phyloP scores from a whole-genome alignment of 2,329 filamentous ascomycete species.

The Leptosphaerulina australis region DNA sequence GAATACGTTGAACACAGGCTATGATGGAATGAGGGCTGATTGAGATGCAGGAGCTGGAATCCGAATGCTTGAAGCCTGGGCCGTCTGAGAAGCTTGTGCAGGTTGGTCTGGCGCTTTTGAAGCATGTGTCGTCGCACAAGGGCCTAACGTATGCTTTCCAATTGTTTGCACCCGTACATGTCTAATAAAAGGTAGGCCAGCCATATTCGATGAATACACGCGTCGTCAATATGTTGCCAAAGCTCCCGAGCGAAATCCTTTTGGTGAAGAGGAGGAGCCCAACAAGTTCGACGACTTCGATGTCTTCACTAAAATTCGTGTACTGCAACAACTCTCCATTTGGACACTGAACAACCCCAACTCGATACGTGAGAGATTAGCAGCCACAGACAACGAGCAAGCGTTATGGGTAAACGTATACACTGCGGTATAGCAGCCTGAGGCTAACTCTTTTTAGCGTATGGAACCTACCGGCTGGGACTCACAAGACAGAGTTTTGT shows the following conservation, averaged over 20 bases:
- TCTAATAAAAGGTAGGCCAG: constrained; percentile 61
- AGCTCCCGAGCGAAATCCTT: constrained; percentile 79
- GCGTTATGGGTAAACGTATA: constrained; percentile 74
- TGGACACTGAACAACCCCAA: constrained; percentile 91
- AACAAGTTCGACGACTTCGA: constrained; percentile 81
- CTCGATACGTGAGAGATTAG: constrained; percentile 83
- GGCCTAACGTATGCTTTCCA: constrained; percentile 75
- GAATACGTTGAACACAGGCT: constrained; percentile 19
- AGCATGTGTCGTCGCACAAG: constrained; percentile 91
- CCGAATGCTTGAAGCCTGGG: constrained; percentile 79
- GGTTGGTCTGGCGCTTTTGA: constrained; percentile 85
- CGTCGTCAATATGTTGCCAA: constrained; percentile 87
- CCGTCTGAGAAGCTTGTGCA: constrained; percentile 75
- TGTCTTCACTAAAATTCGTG: constrained; percentile 77
- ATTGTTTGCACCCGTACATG: not conserved
- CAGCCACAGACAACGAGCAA: constrained; percentile 81
- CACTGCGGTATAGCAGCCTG: not conserved
- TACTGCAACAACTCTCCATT: constrained; percentile 86
- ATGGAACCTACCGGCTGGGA: constrained; percentile 91
- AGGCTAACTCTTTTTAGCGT: constrained; percentile 49
- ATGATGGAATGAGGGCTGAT: constrained; percentile 36
- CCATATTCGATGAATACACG: constrained; percentile 92
- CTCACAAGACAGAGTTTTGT: constrained; percentile 82
- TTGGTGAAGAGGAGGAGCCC: constrained; percentile 76
- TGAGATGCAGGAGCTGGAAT: constrained; percentile 75